A percentile compares a stretch with the other conserved stretches of the same genome.
Evolutionary conservation across 768 basidiomycete genomes (phyloP).

Genomic region (Nidularia pulvinata): DNA sequence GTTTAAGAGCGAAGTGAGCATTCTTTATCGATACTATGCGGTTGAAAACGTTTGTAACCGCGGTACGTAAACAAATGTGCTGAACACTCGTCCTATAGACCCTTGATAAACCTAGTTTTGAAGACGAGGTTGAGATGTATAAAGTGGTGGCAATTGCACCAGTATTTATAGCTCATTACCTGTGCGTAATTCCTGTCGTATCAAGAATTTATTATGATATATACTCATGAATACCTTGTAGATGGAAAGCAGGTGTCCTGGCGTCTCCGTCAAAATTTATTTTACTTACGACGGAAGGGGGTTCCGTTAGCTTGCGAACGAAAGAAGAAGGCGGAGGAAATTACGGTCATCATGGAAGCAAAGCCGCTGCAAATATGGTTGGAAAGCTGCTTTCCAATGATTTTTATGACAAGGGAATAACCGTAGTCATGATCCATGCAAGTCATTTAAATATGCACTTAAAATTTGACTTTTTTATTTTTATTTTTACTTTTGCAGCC

Average conservation of each 20-base stretch:
- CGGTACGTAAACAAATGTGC: neutral
- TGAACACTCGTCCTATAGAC: slow-evolving; percentile 13
- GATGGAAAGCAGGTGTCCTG: slow-evolving; percentile 17
- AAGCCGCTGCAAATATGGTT: slow-evolving; percentile 48
- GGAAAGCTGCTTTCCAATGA: slow-evolving; percentile 39
- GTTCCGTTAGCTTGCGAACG: slow-evolving; percentile 38
- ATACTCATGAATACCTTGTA: neutral
- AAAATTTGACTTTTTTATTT: neutral
- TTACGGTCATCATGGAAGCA: slow-evolving; percentile 47
- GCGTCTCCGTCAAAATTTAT: slow-evolving; percentile 31
- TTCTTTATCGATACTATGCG: neutral
- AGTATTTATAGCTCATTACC: slow-evolving; percentile 27
- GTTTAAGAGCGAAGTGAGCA: slow-evolving; percentile 34
- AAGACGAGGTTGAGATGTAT: slow-evolving; percentile 43
- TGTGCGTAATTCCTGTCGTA: slow-evolving; percentile 9
- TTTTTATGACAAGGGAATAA: slow-evolving; percentile 31
- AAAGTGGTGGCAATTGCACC: slow-evolving; percentile 41
- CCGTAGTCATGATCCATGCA: slow-evolving; percentile 43
- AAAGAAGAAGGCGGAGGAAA: slow-evolving; percentile 45
- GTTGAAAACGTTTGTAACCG: neutral
- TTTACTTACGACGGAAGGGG: slow-evolving; percentile 44
- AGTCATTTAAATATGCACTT: slow-evolving; percentile 8
- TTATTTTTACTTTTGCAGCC: slow-evolving; percentile 24
- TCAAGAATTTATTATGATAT: neutral
- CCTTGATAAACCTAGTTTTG: slow-evolving; percentile 30